phyloP scores from a whole-genome alignment of 2,329 filamentous ascomycete genomes.

The Aspergillus pseudotamarii region DNA sequence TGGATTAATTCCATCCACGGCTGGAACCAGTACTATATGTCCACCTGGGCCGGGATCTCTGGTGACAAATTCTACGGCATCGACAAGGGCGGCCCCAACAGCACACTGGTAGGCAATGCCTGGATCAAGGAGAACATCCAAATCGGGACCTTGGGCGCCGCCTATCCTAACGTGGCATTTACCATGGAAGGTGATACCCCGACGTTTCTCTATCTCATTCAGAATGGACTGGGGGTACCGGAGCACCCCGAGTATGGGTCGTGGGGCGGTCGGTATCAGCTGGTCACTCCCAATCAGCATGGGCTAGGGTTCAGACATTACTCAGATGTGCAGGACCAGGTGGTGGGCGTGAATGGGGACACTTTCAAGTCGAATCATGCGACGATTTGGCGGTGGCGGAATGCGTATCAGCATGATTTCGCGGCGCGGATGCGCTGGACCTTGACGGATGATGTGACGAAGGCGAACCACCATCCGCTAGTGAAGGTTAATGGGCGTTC shows the following conservation, averaged over 20 bases:
- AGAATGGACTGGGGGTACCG: slow-evolving; percentile 45
- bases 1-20: slow-evolving; percentile 61
- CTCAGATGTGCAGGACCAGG: slow-evolving; percentile 38
- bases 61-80: slow-evolving; percentile 52
- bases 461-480: slow-evolving; percentile 27
- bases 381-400: slow-evolving; percentile 58
- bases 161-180: slow-evolving; percentile 53
- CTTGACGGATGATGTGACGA: slow-evolving; percentile 24
- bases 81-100: slow-evolving; percentile 53
- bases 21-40: slow-evolving; percentile 58
- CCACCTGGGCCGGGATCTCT: slow-evolving; percentile 60
- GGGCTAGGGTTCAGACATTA: slow-evolving; percentile 24
- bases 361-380: slow-evolving; percentile 47
- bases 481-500: slow-evolving; percentile 20
- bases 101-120: slow-evolving; percentile 50
- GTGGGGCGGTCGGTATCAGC: slow-evolving; percentile 47
- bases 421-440: slow-evolving; percentile 54
- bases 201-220: slow-evolving; percentile 45
- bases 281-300: slow-evolving; percentile 19
- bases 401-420: slow-evolving; percentile 56
- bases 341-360: slow-evolving; percentile 36
- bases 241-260: slow-evolving; percentile 45
- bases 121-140: slow-evolving; percentile 60
- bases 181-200: slow-evolving; percentile 58
- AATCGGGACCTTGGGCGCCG: slow-evolving; percentile 50